A percentile compares a stretch with the other conserved stretches of the same genome.
These are phyloP conservation scores for Podaxis carcinomalis DNA, from an alignment of 768 basidiomycete species.

Conservation along the genomic window DNA sequence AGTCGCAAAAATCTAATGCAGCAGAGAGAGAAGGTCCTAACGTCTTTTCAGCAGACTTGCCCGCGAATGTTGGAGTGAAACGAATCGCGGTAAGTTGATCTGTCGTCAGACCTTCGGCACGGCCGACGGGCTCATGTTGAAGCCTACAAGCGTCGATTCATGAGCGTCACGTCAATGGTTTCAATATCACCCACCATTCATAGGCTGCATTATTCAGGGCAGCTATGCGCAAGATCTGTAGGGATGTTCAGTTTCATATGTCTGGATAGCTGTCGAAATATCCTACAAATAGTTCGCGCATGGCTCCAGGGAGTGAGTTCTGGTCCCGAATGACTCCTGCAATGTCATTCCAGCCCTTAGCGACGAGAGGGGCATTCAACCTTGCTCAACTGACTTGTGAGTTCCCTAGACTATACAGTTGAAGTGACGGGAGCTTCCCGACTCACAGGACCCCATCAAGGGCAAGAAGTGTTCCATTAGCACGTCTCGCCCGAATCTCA, in stretches of 20 bases:
- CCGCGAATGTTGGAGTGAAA: conserved; percentile 38
- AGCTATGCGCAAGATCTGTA: conserved; percentile 46
- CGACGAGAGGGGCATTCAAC: conserved; percentile 31
- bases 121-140: conserved; percentile 49
- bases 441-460: conserved; percentile 35
- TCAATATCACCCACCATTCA: conserved; percentile 29
- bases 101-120: conserved; percentile 45
- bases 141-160: conserved; percentile 24
- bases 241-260: not conserved
- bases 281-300: conserved; percentile 48
- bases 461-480: conserved; percentile 30
- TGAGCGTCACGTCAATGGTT: not conserved
- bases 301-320: conserved; percentile 41
- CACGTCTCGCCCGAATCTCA: conserved; percentile 28
- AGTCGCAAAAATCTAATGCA: conserved; percentile 55
- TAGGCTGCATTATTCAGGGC: conserved; percentile 46
- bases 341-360: conserved; percentile 46
- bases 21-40: conserved; percentile 46
- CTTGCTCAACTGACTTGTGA: not conserved
- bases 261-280: not conserved
- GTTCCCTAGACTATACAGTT: not conserved
- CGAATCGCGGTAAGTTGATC: conserved; percentile 54
- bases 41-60: conserved; percentile 21
- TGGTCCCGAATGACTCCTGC: conserved; percentile 45
- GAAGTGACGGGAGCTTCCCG: not conserved